phyloP scores from a whole-genome alignment of 371 early-diverging fungal genomes.

The Encephalitozoon cuniculi region DNA sequence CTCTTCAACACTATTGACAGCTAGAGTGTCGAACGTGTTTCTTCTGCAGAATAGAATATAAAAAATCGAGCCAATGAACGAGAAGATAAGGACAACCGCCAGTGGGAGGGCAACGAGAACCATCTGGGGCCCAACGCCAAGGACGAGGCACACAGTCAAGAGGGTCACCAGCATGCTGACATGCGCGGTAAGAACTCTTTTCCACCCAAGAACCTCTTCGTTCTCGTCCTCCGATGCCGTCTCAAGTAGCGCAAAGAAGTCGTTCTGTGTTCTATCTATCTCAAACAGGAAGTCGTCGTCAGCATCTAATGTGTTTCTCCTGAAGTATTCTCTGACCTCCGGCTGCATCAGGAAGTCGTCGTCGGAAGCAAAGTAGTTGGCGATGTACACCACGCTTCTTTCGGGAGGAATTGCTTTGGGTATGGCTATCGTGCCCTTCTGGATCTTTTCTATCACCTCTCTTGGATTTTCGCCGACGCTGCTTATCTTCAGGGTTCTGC shows the following conservation, averaged over 20 bases:
- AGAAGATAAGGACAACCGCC: slow-evolving; percentile 58
- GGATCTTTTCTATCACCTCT: slow-evolving; percentile 41
- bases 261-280: slow-evolving; percentile 62
- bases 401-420: slow-evolving; percentile 6
- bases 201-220: slow-evolving; percentile 58
- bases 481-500: background rate
- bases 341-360: slow-evolving; percentile 70
- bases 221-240: slow-evolving; percentile 53
- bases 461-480: background rate
- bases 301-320: slow-evolving; percentile 65
- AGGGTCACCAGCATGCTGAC: slow-evolving; percentile 57
- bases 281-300: slow-evolving; percentile 68
- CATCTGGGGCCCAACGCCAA: slow-evolving; percentile 56
- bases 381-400: slow-evolving; percentile 45
- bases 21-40: slow-evolving; percentile 60
- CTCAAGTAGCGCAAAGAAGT: slow-evolving; percentile 61
- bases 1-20: slow-evolving; percentile 60
- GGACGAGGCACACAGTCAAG: slow-evolving; percentile 53
- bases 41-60: slow-evolving; percentile 61
- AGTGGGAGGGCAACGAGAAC: slow-evolving; percentile 57
- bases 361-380: slow-evolving; percentile 66
- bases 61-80: slow-evolving; percentile 57
- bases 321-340: slow-evolving; percentile 66
- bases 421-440: background rate
- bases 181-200: slow-evolving; percentile 60